These are phyloP conservation scores for Cymbidium sinense DNA, from an alignment of 106 monocot genomes.

Conservation along the genomic window DNA sequence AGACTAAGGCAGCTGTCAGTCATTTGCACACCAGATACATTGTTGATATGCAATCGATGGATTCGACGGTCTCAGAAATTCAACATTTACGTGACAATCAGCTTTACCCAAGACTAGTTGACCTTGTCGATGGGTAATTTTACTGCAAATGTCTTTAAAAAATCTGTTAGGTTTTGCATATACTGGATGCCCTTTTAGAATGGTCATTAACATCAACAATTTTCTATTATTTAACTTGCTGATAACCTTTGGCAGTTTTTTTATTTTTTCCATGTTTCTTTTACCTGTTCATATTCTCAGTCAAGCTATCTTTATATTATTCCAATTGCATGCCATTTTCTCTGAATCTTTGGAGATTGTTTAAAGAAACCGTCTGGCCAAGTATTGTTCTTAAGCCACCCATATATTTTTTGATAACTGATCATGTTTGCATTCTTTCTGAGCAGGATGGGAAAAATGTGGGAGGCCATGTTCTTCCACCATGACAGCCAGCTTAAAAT, in stretches of 20 bases:
- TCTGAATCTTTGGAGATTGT: not conserved
- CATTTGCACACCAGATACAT: slow-evolving; percentile 96
- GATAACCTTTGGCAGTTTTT: no score
- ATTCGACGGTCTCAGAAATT: slow-evolving; percentile 90
- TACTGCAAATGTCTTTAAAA: not conserved
- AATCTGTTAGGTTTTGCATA: not conserved
- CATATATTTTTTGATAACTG: not conserved
- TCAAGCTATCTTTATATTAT: not conserved
- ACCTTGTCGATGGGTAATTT: slow-evolving; percentile 67
- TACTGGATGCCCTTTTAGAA: not conserved
- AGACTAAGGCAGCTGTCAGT: slow-evolving; percentile 87
- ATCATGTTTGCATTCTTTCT: not conserved
- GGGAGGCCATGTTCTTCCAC: slow-evolving; percentile 64
- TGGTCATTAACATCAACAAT: not conserved
- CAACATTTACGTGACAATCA: slow-evolving; percentile 82
- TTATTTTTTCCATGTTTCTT: not conserved
- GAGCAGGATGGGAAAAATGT: slow-evolving; percentile 84
- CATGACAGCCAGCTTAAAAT: slow-evolving; percentile 61
- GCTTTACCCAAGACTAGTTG: slow-evolving; percentile 61
- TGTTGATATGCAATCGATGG: slow-evolving; percentile 98
- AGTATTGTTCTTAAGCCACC: not conserved
- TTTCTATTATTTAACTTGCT: not conserved
- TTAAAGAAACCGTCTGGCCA: not conserved
- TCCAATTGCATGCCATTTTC: not conserved
- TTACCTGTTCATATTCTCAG: not conserved